phyloP scores from a whole-genome alignment of 495 filamentous ascomycete species.

The Tuber brumale region DNA sequence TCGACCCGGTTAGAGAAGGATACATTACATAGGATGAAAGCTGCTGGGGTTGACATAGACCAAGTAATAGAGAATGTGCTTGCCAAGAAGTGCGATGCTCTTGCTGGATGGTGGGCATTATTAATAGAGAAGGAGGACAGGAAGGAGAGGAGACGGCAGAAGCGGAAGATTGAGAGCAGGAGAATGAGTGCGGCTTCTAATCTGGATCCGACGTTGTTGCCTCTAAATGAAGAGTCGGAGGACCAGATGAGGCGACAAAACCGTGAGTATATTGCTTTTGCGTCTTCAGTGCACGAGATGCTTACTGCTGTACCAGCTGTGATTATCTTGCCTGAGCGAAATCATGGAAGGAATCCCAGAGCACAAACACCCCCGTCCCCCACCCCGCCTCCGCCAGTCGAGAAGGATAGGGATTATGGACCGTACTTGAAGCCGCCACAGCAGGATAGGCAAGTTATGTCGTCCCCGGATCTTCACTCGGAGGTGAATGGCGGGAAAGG shows the following conservation, averaged over 20 bases:
- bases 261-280: constrained; percentile 39
- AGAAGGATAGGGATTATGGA: constrained; percentile 42
- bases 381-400: constrained; percentile 35
- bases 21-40: constrained; percentile 85
- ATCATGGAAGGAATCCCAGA: constrained; percentile 30
- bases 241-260: constrained; percentile 35
- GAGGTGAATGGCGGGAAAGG: constrained; percentile 66
- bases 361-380: constrained; percentile 39
- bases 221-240: constrained; percentile 38
- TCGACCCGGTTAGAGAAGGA: constrained; percentile 84
- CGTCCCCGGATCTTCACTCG: constrained; percentile 51
- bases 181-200: constrained; percentile 41
- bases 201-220: constrained; percentile 39
- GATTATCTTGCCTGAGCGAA: constrained; percentile 40
- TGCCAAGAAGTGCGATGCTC: constrained; percentile 74
- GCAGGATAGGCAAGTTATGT: constrained; percentile 41
- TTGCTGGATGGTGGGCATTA: constrained; percentile 95
- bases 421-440: constrained; percentile 42
- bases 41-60: constrained; percentile 91
- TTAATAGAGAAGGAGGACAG: constrained; percentile 93
- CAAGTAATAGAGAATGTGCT: constrained; percentile 89
- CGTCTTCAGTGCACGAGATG: constrained; percentile 7
- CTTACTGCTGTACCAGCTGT: constrained; percentile 34
- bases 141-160: constrained; percentile 74
- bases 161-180: constrained; percentile 65